Evolutionary conservation across 2,329 filamentous ascomycete species (phyloP).

Genomic region (Penicillium sp.): DNA sequence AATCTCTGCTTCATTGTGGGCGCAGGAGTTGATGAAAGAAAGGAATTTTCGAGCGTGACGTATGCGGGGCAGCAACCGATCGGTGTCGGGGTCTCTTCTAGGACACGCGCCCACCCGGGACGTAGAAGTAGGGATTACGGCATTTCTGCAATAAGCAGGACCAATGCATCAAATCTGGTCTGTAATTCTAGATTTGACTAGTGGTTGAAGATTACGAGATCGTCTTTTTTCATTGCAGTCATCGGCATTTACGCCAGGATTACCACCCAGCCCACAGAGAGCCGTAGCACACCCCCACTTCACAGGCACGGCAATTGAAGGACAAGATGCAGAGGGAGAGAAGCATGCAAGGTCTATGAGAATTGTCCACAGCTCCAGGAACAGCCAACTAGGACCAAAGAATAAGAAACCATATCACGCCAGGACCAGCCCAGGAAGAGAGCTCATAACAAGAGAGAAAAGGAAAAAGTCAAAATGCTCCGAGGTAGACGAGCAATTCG

Average conservation of each 20-base stretch:
- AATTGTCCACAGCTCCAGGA: constrained; percentile 14
- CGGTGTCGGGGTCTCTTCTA: constrained; percentile 20
- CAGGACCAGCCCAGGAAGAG: constrained; percentile 40
- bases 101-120: constrained; percentile 7
- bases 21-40: constrained; percentile 17
- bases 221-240: constrained; percentile 20
- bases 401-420: constrained; percentile 35
- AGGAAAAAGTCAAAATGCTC: constrained; percentile 21
- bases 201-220: not conserved
- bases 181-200: not conserved
- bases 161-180: not conserved
- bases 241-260: constrained; percentile 23
- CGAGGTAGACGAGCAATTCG: constrained; percentile 19
- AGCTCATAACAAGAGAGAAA: constrained; percentile 4
- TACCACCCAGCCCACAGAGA: constrained; percentile 11
- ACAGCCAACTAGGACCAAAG: constrained; percentile 14
- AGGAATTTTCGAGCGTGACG: constrained; percentile 36
- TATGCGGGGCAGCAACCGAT: constrained; percentile 38
- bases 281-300: not conserved
- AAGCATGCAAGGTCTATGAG: constrained; percentile 27
- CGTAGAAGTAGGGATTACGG: not conserved
- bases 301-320: constrained; percentile 18
- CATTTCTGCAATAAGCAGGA: not conserved
- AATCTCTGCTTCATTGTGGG: constrained; percentile 60
- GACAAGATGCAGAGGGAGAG: constrained; percentile 19